Percentiles rank a stretch among this genome's conserved stretches.
Conservation (phyloP, 2,329 filamentous ascomycete genomes). For the Corniculantispora saksenae region DNA sequence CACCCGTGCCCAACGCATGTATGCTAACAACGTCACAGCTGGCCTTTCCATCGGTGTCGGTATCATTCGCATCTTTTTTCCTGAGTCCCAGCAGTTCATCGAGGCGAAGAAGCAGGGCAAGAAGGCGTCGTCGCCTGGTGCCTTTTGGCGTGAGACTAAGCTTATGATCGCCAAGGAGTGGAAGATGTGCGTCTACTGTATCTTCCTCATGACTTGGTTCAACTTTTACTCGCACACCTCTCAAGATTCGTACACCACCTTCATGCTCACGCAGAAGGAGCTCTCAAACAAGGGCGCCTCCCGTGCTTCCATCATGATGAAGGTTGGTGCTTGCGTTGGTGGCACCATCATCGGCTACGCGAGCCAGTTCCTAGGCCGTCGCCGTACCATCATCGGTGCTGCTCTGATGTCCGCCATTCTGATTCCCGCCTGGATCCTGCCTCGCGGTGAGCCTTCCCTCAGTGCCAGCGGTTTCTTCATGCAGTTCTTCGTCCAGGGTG, state of each 20-base stretch:
- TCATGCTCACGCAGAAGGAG: constrained; percentile 73
- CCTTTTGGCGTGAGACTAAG: constrained; percentile 71
- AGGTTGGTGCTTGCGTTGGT: constrained; percentile 73
- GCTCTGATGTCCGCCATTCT: constrained; percentile 60
- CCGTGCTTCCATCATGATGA: constrained; percentile 80
- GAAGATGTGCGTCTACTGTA: constrained; percentile 76
- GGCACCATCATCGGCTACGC: constrained; percentile 73
- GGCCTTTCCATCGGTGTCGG: constrained; percentile 70
- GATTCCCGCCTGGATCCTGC: constrained; percentile 72
- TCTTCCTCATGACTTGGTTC: constrained; percentile 77
- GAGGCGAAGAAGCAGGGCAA: constrained; percentile 65
- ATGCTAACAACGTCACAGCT: constrained; percentile 39
- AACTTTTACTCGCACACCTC: constrained; percentile 77
- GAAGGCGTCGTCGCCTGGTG: constrained; percentile 43
- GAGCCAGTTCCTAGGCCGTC: constrained; percentile 74
- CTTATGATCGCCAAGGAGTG: constrained; percentile 69
- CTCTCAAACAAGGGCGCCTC: constrained; percentile 64
- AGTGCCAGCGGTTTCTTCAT: constrained; percentile 68
- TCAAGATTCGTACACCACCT: constrained; percentile 81
- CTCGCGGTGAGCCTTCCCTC: constrained; percentile 57
- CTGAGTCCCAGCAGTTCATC: constrained; percentile 74
- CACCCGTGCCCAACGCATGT: neutral
- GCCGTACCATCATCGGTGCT: constrained; percentile 64
- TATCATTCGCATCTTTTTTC: constrained; percentile 66
- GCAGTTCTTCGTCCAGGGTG: constrained; percentile 67